phyloP scores from a whole-genome alignment of 176 grass and related monocot species.

The Hyparrhenia diplandra region DNA sequence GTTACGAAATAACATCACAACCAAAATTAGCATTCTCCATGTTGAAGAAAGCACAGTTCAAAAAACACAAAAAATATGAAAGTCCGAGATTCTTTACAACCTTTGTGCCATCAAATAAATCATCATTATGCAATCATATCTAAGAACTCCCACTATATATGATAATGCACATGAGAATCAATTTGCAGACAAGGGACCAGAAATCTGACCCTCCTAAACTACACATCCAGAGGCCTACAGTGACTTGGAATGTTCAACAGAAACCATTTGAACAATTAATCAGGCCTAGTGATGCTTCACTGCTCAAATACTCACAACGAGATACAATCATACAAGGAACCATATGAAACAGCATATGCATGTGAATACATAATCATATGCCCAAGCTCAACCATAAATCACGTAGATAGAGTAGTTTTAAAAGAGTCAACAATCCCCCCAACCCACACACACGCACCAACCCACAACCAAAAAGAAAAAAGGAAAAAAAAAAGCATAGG shows the following conservation, averaged over 20 bases:
- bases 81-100: neutral
- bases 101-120: neutral
- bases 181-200: neutral
- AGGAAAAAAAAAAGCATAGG: neutral
- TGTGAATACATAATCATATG: no score
- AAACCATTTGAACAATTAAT: neutral
- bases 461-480: no score
- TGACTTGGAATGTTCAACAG: neutral
- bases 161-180: neutral
- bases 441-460: no score
- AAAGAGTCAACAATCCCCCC: neutral
- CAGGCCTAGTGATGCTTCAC: neutral
- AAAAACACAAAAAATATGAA: neutral
- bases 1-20: neutral
- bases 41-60: neutral
- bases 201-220: neutral
- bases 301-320: neutral
- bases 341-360: neutral
- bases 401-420: neutral
- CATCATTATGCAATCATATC: neutral
- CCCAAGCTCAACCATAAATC: neutral
- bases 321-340: neutral
- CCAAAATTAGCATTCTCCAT: constrained; percentile 3
- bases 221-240: neutral
- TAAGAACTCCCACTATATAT: neutral